These are phyloP conservation scores for Fagopyrum esculentum DNA, from an alignment of 148 eudicot genomes.

Conservation along the genomic window DNA sequence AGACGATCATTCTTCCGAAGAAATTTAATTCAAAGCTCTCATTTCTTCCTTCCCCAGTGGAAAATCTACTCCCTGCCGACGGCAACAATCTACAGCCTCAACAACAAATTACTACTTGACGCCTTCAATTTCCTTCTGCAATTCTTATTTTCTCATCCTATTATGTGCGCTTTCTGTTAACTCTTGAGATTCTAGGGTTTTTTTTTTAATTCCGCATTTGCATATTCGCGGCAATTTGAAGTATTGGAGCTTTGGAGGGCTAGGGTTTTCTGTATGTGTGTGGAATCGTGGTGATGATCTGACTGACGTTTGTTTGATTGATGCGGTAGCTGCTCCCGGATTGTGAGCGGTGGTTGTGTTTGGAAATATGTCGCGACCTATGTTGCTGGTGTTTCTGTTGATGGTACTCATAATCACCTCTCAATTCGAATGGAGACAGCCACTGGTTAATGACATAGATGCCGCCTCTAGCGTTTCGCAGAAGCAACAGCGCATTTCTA, in stretches of 20 bases:
- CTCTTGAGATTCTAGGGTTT: conserved; percentile 10
- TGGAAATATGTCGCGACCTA: conserved; percentile 20
- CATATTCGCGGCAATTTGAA: not conserved
- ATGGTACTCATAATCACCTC: conserved; percentile 21
- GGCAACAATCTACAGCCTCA: not conserved
- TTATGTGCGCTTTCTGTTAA: not conserved
- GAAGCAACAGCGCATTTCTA: conserved; percentile 15
- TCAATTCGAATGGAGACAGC: conserved; percentile 27
- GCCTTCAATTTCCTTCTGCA: conserved; percentile 1
- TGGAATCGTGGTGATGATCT: not conserved
- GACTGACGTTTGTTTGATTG: not conserved
- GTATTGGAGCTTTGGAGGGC: not conserved
- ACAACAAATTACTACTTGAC: not conserved
- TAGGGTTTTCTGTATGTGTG: not conserved
- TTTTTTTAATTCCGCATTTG: not conserved
- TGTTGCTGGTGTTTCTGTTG: conserved; percentile 21
- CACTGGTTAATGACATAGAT: conserved; percentile 19
- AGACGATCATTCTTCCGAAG: not conserved
- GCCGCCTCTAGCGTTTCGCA: conserved; percentile 12
- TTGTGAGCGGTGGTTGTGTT: conserved; percentile 3
- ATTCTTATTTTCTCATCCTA: not conserved
- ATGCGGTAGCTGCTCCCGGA: conserved; percentile 1
- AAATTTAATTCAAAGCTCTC: not conserved
- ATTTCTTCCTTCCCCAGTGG: not conserved
- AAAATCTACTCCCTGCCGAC: conserved; percentile 8